Conservation (phyloP, 345 rosid genomes). For the Hypericum perforatum region DNA sequence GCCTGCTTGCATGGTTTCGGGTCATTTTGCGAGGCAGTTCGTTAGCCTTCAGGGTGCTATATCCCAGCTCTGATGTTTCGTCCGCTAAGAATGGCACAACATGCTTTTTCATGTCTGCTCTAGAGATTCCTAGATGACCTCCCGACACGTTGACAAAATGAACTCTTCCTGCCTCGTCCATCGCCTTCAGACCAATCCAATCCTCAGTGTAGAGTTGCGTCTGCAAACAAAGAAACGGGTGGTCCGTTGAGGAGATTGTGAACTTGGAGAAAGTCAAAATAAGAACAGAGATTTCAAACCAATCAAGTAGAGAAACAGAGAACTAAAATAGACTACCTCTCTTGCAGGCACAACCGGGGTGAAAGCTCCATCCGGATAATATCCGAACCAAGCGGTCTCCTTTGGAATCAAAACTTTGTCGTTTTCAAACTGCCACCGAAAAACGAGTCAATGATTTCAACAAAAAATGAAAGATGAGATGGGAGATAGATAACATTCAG, state of each 20-base stretch:
- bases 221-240: conserved; percentile 24
- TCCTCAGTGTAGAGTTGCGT: conserved; percentile 75
- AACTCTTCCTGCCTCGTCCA: conserved; percentile 61
- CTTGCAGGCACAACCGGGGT: conserved; percentile 38
- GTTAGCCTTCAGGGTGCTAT: neutral
- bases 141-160: conserved; percentile 53
- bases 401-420: conserved; percentile 72
- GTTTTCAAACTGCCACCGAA: conserved; percentile 39
- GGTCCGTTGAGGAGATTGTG: neutral
- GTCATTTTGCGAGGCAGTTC: conserved; percentile 3
- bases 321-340: conserved; percentile 25
- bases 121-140: conserved; percentile 57
- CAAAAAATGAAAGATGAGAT: neutral
- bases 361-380: conserved; percentile 70
- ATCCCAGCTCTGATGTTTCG: neutral
- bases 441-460: too few relatives aligned
- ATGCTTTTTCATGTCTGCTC: conserved; percentile 37
- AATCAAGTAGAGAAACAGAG: too few relatives aligned
- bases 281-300: too few relatives aligned
- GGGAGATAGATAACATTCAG: neutral
- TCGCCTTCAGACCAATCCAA: conserved; percentile 72
- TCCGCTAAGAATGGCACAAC: conserved; percentile 59
- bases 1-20: conserved; percentile 12
- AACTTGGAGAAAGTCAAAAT: too few relatives aligned
- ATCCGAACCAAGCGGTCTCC: conserved; percentile 95